Evolutionary conservation across 2,329 filamentous ascomycete genomes (phyloP), one percentile per base, ranked within the genome.

Genomic region (Penicillium sp.): DNA sequence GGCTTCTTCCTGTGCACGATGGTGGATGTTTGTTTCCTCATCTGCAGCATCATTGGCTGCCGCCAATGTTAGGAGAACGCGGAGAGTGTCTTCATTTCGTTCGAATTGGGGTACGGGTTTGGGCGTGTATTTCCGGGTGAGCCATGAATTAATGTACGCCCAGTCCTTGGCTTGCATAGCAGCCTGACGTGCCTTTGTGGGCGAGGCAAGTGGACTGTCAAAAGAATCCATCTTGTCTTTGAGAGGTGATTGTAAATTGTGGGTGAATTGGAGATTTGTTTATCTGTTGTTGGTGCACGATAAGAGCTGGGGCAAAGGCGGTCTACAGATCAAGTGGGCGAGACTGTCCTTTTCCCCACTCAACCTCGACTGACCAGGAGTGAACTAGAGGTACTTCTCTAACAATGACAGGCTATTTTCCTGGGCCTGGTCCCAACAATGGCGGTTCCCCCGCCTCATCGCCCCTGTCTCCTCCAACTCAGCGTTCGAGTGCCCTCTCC

Each of bases 131-230:
- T 90, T 90, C 57, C 84, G 82, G 46, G 82, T 80, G 11, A 97
- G 85, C 93, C 93, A 98, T 66, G 81, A 80, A 75, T 96, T 91
- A 65, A 97, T 84, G 64, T 90, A 91, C 54, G 87, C 88, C 93
- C 93, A 98, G 76, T 97, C 93, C 71, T 93, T 93, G 47, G 91
- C 90, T 61, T 90, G 87, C 13, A 90, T 89, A 60, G 90, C 89
- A 64, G 91, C 90, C 59, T 90, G 87, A 57, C 91, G 88, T 22
- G 84, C 84, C 72, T 86, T 86, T 7, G 83, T 83, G 6, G 84
- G 84, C 3, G 84, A 87, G 63, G 85, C 82, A 45, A 86, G 78
- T 27, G 82, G 71, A 54, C 67, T 72, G 54, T 74, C 71, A 62
- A 74, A 72, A 6, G 54, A 51, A 31, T 65, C 57, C 55, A 65